Conservation (phyloP, 2,329 filamentous ascomycete species). For the Harringtonia lauricola region DNA sequence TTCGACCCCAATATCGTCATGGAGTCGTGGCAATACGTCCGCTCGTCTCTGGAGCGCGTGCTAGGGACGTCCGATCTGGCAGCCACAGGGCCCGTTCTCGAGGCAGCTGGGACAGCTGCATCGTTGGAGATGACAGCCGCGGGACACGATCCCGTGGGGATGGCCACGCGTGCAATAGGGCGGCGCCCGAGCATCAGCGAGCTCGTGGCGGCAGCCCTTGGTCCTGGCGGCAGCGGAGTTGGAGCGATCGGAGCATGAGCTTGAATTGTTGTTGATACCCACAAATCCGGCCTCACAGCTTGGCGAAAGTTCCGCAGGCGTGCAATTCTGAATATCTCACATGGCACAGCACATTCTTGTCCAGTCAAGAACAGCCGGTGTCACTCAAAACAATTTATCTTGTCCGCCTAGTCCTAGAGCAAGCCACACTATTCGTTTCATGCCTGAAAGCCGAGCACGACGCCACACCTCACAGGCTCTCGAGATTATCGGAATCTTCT, state of each 20-base stretch:
- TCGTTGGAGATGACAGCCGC: neutral
- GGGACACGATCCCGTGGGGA: slow-evolving; percentile 16
- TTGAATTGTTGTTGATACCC: neutral
- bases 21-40: slow-evolving; percentile 26
- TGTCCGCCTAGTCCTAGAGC: too few relatives aligned
- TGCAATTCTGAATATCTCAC: too few relatives aligned
- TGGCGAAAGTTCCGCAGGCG: too few relatives aligned
- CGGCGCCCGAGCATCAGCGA: slow-evolving; percentile 32
- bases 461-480: too few relatives aligned
- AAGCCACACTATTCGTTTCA: too few relatives aligned
- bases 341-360: too few relatives aligned
- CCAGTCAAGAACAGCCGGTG: too few relatives aligned
- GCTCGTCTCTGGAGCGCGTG: slow-evolving; percentile 8
- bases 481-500: too few relatives aligned
- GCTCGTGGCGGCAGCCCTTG: slow-evolving; percentile 16
- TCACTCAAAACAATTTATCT: too few relatives aligned
- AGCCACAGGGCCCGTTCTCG: slow-evolving; percentile 4
- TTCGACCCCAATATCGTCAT: slow-evolving; percentile 22
- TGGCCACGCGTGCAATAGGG: slow-evolving; percentile 32
- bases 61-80: slow-evolving; percentile 5
- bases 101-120: slow-evolving; percentile 2
- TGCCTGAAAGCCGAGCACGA: too few relatives aligned
- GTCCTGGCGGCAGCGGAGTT: neutral
- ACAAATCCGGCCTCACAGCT: too few relatives aligned
- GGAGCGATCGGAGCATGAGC: neutral